Evolutionary conservation across 768 basidiomycete genomes (phyloP), one percentile per base, ranked within the genome.

Genomic region (Mycena haematopus): DNA sequence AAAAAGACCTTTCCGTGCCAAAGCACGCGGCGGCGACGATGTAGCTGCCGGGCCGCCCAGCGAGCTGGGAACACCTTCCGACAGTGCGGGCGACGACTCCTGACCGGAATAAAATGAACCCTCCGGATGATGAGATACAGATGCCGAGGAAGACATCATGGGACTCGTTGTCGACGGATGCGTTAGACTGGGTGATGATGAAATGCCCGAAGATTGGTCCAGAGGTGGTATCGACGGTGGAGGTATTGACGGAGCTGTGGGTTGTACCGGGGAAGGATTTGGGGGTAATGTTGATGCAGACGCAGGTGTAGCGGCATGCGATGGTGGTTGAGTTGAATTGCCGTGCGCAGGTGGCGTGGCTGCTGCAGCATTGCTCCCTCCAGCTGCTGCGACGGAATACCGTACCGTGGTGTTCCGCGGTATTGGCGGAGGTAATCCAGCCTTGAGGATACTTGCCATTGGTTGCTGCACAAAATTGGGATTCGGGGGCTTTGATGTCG

Each of bases 311-410:
- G 67, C 51, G 52, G 69, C 46, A 44, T 65, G 69, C 24, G 76
- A 35, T 53, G 21, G 10, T 29, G 73, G 62, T 40, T 72, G 60
- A 13, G 72, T 63, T 35, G 75, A 68, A 44, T 63, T 74, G 24
- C 71, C 66, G 55, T 76, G 68, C 49, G 35, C 55, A 65, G 63
- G 58, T 55, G 56, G 63, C 45, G 70, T 55, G 29, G 70, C 31
- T 31, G 75, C 67, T 54, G 79, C 73, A 14, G 77, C 72, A 57
- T 82, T 78, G 59, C 83, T 78, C 3, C 82, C 82, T 15, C 94
- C 95, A 2, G 95, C 96, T 0, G 94, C 95, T n/a, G 93, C 86
- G 33, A 96, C 90, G 10, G 66, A 67, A 73, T 97, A 97, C 52
- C 91, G 84, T 71, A 96, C 92, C 22, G 82, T 73, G 33, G 80